Evolutionary conservation across 129 eudicot genomes (phyloP), one percentile per base, ranked within the genome.

Genomic region (Pulicaria dysenterica): DNA sequence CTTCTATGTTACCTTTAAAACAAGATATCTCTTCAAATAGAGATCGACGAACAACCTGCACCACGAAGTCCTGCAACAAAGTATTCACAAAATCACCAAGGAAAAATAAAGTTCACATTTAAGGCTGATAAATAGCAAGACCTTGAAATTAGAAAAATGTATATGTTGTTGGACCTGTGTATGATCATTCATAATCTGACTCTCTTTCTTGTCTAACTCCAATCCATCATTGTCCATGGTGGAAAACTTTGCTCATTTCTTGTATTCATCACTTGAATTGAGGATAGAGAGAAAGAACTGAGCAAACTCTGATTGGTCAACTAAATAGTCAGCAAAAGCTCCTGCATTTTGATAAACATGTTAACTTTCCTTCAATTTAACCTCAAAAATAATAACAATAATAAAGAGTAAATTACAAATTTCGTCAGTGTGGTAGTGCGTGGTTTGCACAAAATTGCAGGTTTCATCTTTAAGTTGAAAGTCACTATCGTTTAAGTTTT

Each of bases 271-370:
- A 48, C 84, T 81, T 69, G 66, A 76, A 80, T 77, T 84, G 36
- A 89, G 79, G 50, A 92, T 69, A 13, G 89, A 67, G 44, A 92
- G 87, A 75, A 86, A 89, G 76, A 85, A 92, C 11, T 51, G 77
- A 42, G 91, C 95, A 75, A 92, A 87, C 39, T 77, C 75, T 54
- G 64, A 61, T 64, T 70, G 88, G 75, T 95, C 98, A 73, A 77
- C 78, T 43, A 92, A 44, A 66, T 55, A 68, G 60, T 89, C 95
- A 7, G 41, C 45, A 56, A 92, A 40, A 50, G 87, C 86, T 68
- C 97, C 97, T 92, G 84, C 77, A 88, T 70, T 36, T 12, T 38
- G 24, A 60, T 57, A 34, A 36, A 6, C 36, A 64, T 53, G 58
- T 24, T 24, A 24, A 24, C 31, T 24, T 24, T 24, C 31, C 31